These are phyloP conservation scores for Pseudocercospora fuligena DNA, from an alignment of 2,329 filamentous ascomycete genomes.

Conservation along the genomic window DNA sequence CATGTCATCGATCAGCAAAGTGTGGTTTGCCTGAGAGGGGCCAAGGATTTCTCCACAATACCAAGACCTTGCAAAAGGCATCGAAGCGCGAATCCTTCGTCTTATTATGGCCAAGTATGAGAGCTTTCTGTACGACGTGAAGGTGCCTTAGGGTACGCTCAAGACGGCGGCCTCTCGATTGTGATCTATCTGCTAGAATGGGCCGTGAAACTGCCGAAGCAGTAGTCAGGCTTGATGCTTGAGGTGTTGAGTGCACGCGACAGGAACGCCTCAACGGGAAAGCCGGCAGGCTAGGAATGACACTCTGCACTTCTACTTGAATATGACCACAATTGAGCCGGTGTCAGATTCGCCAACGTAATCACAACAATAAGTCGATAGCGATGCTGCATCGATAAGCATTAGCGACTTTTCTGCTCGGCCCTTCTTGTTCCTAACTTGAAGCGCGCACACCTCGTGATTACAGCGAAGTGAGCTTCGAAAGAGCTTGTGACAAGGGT, in stretches of 20 bases:
- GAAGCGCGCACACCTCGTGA: neutral
- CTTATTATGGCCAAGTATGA: neutral
- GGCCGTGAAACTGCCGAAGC: neutral
- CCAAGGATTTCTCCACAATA: constrained; percentile 6
- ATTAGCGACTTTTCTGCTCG: neutral
- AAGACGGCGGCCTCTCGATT: neutral
- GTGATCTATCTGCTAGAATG: neutral
- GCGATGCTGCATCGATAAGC: neutral
- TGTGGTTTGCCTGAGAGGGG: neutral
- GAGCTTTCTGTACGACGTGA: neutral
- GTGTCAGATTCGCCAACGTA: neutral
- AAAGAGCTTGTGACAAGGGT: constrained; percentile 3
- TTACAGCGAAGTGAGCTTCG: neutral
- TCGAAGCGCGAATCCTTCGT: neutral
- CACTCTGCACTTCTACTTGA: neutral
- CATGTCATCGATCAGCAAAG: neutral
- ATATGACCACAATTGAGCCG: neutral
- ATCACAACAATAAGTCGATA: neutral
- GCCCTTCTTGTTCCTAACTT: neutral
- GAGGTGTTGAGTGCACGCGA: neutral
- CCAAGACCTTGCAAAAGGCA: neutral
- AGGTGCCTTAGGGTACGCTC: neutral
- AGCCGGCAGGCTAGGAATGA: neutral
- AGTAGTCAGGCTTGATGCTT: neutral
- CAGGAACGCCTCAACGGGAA: neutral